phyloP scores from a whole-genome alignment of 2,329 filamentous ascomycete species.

The Pseudogymnoascus sp. region DNA sequence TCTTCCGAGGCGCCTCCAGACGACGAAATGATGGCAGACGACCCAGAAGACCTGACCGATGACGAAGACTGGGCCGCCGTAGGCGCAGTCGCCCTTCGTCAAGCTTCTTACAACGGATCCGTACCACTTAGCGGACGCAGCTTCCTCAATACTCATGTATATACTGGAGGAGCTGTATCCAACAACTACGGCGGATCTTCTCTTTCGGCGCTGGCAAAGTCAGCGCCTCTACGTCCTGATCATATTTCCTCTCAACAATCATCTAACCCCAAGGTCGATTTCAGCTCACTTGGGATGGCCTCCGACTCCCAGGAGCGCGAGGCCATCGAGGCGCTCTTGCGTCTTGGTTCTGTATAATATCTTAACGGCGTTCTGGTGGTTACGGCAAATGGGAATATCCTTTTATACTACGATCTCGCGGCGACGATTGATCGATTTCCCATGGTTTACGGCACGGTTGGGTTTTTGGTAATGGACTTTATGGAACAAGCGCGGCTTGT shows the following conservation, averaged over 20 bases:
- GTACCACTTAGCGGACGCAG: slow-evolving; percentile 42
- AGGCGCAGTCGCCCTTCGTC: slow-evolving; percentile 75
- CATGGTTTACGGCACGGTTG: neutral
- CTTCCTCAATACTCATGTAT: slow-evolving; percentile 42
- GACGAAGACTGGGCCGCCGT: slow-evolving; percentile 94
- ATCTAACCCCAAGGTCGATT: slow-evolving; percentile 40
- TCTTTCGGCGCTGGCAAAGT: slow-evolving; percentile 25
- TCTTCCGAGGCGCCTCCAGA: slow-evolving; percentile 64
- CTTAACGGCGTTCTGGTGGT: slow-evolving; percentile 10
- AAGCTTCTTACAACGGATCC: slow-evolving; percentile 53
- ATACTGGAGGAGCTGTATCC: slow-evolving; percentile 32
- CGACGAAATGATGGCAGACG: slow-evolving; percentile 63
- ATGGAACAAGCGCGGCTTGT: slow-evolving; percentile 1
- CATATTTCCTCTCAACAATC: slow-evolving; percentile 36
- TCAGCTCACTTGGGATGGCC: slow-evolving; percentile 33
- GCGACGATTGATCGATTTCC: slow-evolving; percentile 10
- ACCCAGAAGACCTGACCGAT: slow-evolving; percentile 81
- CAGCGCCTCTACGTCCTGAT: slow-evolving; percentile 23
- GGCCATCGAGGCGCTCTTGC: slow-evolving; percentile 72
- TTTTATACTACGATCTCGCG: slow-evolving; percentile 8
- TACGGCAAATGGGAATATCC: slow-evolving; percentile 3
- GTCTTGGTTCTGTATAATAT: slow-evolving; percentile 68
- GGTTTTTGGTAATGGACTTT: slow-evolving; percentile 1
- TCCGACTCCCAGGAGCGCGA: slow-evolving; percentile 70
- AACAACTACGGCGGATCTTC: slow-evolving; percentile 24